Evolutionary conservation across 2,329 filamentous ascomycete genomes (phyloP), one percentile per base, ranked within the genome.

Genomic region (Pseudogymnoascus sp.): DNA sequence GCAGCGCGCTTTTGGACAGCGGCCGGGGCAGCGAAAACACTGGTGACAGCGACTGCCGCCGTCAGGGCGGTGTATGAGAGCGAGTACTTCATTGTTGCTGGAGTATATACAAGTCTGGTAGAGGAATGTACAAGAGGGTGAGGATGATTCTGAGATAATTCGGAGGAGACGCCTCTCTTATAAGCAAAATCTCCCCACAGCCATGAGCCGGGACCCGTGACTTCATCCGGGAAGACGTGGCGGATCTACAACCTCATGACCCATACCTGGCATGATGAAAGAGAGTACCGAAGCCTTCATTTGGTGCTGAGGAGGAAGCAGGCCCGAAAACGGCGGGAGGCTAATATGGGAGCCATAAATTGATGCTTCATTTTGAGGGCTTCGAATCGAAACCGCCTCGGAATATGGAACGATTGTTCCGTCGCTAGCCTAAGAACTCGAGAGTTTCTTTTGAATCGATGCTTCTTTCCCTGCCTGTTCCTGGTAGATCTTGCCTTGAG

Each of bases 1-100:
- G 65, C 64, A 58, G 62, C 63, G 21, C 59, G 47, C 47, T 54
- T 54, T n/a, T 54, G 26, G 29, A 54, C 47, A 54, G 17, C 47
- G 29, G 47, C 47, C 11, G 47, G 47, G n/a, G 47, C 47, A 54
- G 47, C 47, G 47, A 54, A 54, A 29, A 54, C 47, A 29, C 47
- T 54, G 47, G 47, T 54, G 47, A 54, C 47, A 54, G 47, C 47
- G 33, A 54, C 47, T 17, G 47, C 47, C 9, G 47, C 47, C 29
- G 47, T 54, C n/a, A 54, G n/a, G 47, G 47, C 47, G 15, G 47
- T 17, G 47, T 54, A 54, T 33, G 47, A 33, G 26, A 54, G 29
- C 5, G 47, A 54, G 47, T 54, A 54, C 47, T 54, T 54, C 47
- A 54, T 54, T n/a, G 9, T 15, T 54, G 47, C 47, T 26, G 13